Evolutionary conservation across 2,329 filamentous ascomycete species (phyloP).

Genomic region (Neurospora crassa): DNA sequence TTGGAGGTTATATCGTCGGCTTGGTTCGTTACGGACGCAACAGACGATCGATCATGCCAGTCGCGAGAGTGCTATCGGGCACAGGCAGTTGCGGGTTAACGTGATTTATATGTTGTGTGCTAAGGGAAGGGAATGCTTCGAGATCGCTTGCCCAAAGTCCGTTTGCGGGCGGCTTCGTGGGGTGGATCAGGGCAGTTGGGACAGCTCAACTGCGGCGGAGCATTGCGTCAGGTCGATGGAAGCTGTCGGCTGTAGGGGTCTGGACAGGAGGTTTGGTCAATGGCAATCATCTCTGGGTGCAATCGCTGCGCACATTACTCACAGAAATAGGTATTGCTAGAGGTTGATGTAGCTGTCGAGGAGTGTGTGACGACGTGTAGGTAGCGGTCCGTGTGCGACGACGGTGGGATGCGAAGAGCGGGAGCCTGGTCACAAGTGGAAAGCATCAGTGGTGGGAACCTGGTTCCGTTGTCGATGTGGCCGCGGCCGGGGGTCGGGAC

Average conservation of each 20-base stretch:
- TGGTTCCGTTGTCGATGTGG: neutral
- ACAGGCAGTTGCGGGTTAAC: slow-evolving; percentile 18
- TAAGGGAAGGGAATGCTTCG: slow-evolving; percentile 19
- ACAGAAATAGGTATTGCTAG: neutral
- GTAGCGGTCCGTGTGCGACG: neutral
- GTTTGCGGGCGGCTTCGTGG: slow-evolving; percentile 7
- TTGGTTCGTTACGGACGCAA: slow-evolving; percentile 3
- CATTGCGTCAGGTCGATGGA: neutral
- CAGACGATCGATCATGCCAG: neutral
- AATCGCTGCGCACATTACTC: neutral
- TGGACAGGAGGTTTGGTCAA: neutral
- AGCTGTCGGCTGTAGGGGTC: neutral
- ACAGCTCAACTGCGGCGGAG: neutral
- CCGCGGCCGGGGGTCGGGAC: neutral
- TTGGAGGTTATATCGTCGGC: slow-evolving; percentile 8
- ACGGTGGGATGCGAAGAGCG: neutral
- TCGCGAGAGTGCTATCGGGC: slow-evolving; percentile 14
- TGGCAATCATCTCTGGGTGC: neutral
- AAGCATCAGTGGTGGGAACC: neutral
- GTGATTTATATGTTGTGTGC: slow-evolving; percentile 27
- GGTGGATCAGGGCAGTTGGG: neutral
- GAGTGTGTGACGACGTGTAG: neutral
- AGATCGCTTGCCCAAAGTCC: slow-evolving; percentile 13
- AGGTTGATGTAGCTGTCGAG: neutral
- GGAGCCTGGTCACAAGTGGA: neutral